phyloP scores from a whole-genome alignment of 2,329 filamentous ascomycete genomes.

The Fusarium tuaranense region DNA sequence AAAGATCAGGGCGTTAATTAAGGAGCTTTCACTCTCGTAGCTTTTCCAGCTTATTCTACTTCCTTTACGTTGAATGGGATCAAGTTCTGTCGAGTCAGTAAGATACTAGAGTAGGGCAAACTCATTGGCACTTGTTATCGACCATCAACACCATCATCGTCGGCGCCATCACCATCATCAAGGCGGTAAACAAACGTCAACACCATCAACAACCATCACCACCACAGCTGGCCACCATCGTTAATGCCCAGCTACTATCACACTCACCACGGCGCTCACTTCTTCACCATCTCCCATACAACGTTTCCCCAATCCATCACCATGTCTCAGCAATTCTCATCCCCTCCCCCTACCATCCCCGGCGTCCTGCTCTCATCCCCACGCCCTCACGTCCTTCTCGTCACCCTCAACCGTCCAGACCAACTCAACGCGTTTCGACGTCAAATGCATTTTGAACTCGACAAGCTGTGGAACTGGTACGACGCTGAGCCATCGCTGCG shows the following conservation, averaged over 20 bases:
- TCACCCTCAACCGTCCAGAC: conserved; percentile 69
- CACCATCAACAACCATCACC: neutral
- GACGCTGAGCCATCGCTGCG: conserved; percentile 70
- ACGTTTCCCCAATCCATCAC: conserved; percentile 25
- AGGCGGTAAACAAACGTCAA: neutral
- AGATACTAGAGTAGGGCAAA: neutral
- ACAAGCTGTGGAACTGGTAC: conserved; percentile 67
- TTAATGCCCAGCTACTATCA: conserved; percentile 32
- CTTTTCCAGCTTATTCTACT: neutral
- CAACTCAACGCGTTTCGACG: conserved; percentile 69
- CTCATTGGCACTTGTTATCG: neutral
- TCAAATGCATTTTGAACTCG: conserved; percentile 61
- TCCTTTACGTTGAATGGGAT: neutral
- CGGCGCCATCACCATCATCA: neutral
- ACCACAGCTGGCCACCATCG: neutral
- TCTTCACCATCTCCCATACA: conserved; percentile 30
- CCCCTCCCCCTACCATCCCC: conserved; percentile 55
- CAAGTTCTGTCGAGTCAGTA: neutral
- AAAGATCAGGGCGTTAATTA: no score
- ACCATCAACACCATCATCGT: neutral
- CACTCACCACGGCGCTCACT: conserved; percentile 29
- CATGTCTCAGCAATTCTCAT: conserved; percentile 46
- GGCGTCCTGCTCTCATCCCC: conserved; percentile 63
- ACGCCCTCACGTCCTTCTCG: conserved; percentile 64
- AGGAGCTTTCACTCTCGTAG: neutral